Conservation (phyloP, 345 rosid genomes). For the Linum trigynum region DNA sequence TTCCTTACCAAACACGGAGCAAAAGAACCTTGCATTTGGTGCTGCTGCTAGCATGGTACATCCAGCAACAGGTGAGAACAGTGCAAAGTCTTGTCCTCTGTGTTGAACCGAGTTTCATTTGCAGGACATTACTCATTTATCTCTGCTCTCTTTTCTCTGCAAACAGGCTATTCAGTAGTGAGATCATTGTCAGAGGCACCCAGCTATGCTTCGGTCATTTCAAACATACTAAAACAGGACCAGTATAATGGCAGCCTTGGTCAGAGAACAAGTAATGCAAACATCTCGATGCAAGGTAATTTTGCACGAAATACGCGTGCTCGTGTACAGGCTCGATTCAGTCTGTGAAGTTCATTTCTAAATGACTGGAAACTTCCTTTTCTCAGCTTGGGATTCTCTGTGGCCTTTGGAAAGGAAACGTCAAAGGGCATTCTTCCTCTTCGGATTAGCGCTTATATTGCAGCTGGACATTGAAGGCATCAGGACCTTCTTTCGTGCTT, state of each 20-base stretch:
- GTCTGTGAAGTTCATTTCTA: conserved; percentile 1
- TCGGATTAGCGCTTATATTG: conserved; percentile 80
- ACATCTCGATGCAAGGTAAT: conserved; percentile 81
- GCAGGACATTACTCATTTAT: background rate
- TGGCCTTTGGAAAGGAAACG: conserved; percentile 97
- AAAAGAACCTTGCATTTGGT: conserved; percentile 89
- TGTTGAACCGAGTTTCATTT: conserved; percentile 10
- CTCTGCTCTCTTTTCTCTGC: conserved; percentile 3
- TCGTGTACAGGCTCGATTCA: conserved; percentile 4
- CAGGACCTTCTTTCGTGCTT: conserved; percentile 65
- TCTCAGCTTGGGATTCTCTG: conserved; percentile 82
- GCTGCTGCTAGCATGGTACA: conserved; percentile 99
- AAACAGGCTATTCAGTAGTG: conserved; percentile 87
- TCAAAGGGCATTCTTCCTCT: conserved; percentile 88
- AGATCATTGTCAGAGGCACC: conserved; percentile 97
- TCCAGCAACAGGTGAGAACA: conserved; percentile 72
- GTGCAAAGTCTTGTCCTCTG: conserved; percentile 11
- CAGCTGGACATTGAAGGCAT: conserved; percentile 75
- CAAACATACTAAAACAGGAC: conserved; percentile 47
- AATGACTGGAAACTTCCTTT: background rate
- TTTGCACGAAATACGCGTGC: background rate
- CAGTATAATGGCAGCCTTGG: conserved; percentile 24
- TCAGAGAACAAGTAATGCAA: conserved; percentile 23
- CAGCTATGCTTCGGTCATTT: conserved; percentile 70
- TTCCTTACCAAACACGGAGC: conserved; percentile 83